Base-by-base conservation (phyloP, 768 basidiomycete species). In the Cyclocybe cylindracea region DNA sequence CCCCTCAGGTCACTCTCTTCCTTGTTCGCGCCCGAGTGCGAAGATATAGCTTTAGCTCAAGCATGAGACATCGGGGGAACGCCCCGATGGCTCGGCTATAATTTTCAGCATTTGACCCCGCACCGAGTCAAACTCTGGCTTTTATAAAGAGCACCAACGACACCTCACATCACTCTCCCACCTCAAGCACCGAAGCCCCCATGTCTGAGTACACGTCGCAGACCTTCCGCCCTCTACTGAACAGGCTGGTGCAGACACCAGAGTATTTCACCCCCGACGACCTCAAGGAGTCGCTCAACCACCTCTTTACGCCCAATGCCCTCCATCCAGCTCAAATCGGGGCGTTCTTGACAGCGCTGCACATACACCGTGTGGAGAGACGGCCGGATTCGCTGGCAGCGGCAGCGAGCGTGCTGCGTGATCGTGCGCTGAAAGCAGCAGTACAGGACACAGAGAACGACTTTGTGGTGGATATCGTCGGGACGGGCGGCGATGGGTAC, bases 401-500 rank as follows among this genome's bases (percentile, higher is more conserved):
- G 0, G 91, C 91, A 2, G 94, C 94, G 1, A 66, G 81, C 2
- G 82, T 92, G 2, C 77, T 97, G 41, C 78, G 85, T 19, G 72
- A 78, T n/a, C 82, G 85, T 18, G 83, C 91, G 2, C 66, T 91
- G 46, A 78, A 78, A 38, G 85, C 86, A 1, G 72, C 70, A 2
- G 78, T 91, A 35, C 75, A 85, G 47, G 78, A 80, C 31, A 67
- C 66, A 2, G 79, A 85, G 39, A 68, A 74, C 5, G 91, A 95
- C 66, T 91, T 91, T 48, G 80, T 91, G 10, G 87, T 74, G 13
- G 71, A 74, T 56, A 91, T 96, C 51, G 94, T 96, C 16, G 94
- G 94, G 2, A 94, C 93, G 0, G 94, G 96, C 9, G 96, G 97
- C 6, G 97, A 98, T 69, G 94, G 94, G 0, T 85, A 94, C 69